Evolutionary conservation across 352 stramenopile species (phyloP).

Genomic region (Globisporangium orthogonon): DNA sequence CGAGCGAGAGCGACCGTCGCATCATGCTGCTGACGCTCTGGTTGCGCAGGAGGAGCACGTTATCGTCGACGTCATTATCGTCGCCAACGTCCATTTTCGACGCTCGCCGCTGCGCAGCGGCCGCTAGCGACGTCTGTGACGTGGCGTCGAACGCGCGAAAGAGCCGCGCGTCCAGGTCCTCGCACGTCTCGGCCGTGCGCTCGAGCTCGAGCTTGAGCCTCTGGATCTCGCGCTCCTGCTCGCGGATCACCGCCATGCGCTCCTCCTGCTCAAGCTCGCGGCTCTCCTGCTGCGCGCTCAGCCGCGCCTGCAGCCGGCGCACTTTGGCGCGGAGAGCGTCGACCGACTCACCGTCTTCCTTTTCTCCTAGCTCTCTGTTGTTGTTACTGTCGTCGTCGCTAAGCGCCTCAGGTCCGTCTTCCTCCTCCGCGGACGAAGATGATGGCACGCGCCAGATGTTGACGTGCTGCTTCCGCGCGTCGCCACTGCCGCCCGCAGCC

Average conservation of each 20-base stretch:
- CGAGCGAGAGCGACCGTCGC: slow-evolving; percentile 1
- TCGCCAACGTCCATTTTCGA: not conserved
- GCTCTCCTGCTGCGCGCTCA: slow-evolving; percentile 27
- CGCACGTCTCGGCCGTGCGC: slow-evolving; percentile 23
- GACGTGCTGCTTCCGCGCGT: slow-evolving; percentile 1
- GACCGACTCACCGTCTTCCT: not conserved
- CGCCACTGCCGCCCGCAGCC: not conserved
- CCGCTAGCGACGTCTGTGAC: slow-evolving; percentile 6
- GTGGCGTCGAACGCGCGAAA: not conserved
- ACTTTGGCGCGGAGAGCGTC: slow-evolving; percentile 19
- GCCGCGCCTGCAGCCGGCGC: slow-evolving; percentile 29
- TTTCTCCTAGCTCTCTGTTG: not conserved
- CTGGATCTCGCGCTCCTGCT: slow-evolving; percentile 49
- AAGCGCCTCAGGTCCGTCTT: not conserved
- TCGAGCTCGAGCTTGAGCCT: slow-evolving; percentile 28
- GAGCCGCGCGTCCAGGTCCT: slow-evolving; percentile 23
- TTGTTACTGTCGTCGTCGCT: not conserved
- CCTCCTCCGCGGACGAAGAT: not conserved
- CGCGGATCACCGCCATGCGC: slow-evolving; percentile 50
- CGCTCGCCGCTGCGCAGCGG: not conserved
- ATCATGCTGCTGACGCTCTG: not conserved
- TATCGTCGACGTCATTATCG: not conserved
- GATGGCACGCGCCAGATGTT: slow-evolving; percentile 5
- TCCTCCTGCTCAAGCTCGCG: slow-evolving; percentile 41
- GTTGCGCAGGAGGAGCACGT: not conserved